Base-by-base conservation (phyloP, 1,139 yeast genomes). In the Magnusiomyces suaveolens region DNA sequence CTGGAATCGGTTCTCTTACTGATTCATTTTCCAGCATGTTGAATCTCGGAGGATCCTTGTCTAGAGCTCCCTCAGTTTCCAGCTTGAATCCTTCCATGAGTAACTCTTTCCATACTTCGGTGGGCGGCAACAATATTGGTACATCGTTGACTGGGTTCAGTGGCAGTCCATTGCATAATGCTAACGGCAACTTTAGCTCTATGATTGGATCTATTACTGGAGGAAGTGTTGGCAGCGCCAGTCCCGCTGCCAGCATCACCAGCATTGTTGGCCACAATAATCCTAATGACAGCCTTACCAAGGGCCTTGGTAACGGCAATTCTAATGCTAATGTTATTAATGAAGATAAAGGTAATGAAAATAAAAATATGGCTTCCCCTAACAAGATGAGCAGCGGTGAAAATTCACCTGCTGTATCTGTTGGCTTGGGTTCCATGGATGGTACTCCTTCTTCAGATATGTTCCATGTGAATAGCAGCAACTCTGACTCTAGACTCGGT, bases 21-120 rank as follows among this genome's bases (percentile, higher is more conserved):
- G 66, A 64, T 54, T 59, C 64, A 29, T 64, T 64, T 48, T 56
- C 64, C 38, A 59, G 61, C 48, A 53, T 60, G 53, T 56, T 63
- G 61, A 57, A 60, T 24, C 52, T 64, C 36, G 61, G 64, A 29
- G 64, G 63, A 2, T 56, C 56, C 12, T 52, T 56, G 36, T 52
- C 56, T 44, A 33, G 58, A 48, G 58, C 53, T 26, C 56, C 58
- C 38, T 56, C 58, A 23, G 49, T 48, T 18, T 48, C 52, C 14
- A 56, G 52, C 48, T 44, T 56, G 32, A 49, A 52, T 18, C 51
- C 54, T 41, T 48, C 56, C n/a, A 32, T 52, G 33, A 18, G 43
- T 38, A 38, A n/a, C 20, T 6, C 20, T 10, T 6, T 8, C 20
- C 8, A n/a, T n/a, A 38, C 18, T 38, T 38, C 43, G 6, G n/a